A percentile compares a stretch with the other conserved stretches of the same genome.
These are phyloP conservation scores for Coprinopsis sp. DNA, from an alignment of 768 basidiomycete genomes.

Conservation along the genomic window DNA sequence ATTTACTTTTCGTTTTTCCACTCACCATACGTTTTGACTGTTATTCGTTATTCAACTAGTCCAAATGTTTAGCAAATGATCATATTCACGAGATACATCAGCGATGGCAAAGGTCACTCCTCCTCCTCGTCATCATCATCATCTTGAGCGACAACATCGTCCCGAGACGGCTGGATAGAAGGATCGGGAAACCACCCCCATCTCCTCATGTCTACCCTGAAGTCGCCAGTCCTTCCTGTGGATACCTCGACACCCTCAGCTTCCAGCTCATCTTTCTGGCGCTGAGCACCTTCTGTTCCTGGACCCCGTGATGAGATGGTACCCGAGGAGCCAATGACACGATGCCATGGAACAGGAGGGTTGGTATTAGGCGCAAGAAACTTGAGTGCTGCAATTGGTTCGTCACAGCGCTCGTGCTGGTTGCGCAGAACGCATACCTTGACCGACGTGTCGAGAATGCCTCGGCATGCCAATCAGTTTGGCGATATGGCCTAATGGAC, in stretches of 20 bases:
- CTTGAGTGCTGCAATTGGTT: constrained; percentile 58
- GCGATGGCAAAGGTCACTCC: too few relatives aligned
- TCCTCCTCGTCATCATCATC: constrained; percentile 9
- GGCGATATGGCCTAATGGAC: constrained; percentile 62
- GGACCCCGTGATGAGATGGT: constrained; percentile 80
- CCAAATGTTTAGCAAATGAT: too few relatives aligned
- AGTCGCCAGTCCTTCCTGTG: constrained; percentile 48
- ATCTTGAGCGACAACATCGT: constrained; percentile 1
- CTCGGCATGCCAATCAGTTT: constrained; percentile 76
- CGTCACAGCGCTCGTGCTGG: neutral
- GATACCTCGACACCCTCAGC: constrained; percentile 81
- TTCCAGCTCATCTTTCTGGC: constrained; percentile 71
- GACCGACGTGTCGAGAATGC: constrained; percentile 77
- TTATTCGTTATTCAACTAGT: neutral
- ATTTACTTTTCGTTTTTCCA: too few relatives aligned
- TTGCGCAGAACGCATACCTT: constrained; percentile 43
- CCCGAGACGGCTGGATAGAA: constrained; percentile 10
- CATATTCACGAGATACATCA: too few relatives aligned
- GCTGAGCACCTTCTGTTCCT: constrained; percentile 70
- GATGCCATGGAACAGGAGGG: constrained; percentile 78
- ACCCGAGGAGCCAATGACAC: constrained; percentile 68
- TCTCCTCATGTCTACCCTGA: constrained; percentile 49
- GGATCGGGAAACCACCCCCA: constrained; percentile 67
- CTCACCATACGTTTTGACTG: too few relatives aligned
- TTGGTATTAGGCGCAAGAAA: constrained; percentile 54